Evolutionary conservation across 108 stramenopile genomes (phyloP).

Genomic region (Skeletonema tropicum): DNA sequence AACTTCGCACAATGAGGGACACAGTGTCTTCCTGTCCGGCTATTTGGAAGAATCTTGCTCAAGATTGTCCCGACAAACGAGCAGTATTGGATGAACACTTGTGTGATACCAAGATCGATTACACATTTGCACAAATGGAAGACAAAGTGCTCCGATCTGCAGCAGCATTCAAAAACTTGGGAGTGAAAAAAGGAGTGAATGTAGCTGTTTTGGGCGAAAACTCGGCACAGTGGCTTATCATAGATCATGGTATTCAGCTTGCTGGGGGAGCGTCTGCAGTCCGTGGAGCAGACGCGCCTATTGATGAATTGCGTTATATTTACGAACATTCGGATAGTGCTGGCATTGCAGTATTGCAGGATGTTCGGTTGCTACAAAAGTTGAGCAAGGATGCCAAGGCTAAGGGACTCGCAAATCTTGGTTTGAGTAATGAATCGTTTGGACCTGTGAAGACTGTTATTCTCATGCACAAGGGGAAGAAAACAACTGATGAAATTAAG

Average conservation of each 20-base stretch:
- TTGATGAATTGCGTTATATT: conserved; percentile 87
- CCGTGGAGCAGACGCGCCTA: conserved; percentile 86
- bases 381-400: conserved; percentile 66
- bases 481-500: conserved; percentile 58
- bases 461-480: conserved; percentile 77
- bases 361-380: conserved; percentile 65
- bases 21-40: conserved; percentile 64
- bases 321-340: conserved; percentile 91
- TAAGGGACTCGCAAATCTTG: conserved; percentile 53
- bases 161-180: conserved; percentile 61
- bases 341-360: conserved; percentile 81
- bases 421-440: conserved; percentile 70
- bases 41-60: conserved; percentile 71
- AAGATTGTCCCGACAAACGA: conserved; percentile 57
- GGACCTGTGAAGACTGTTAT: conserved; percentile 73
- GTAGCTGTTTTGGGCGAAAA: conserved; percentile 89
- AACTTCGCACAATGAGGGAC: conserved; percentile 69
- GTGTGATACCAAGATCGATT: conserved; percentile 68
- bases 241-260: conserved; percentile 85
- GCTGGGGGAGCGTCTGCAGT: conserved; percentile 85
- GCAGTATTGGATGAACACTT: conserved; percentile 84
- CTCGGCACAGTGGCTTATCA: conserved; percentile 83
- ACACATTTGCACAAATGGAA: conserved; percentile 71
- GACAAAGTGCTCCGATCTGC: conserved; percentile 62
- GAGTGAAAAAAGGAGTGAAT: conserved; percentile 67